Evolutionary conservation across 2,329 filamentous ascomycete species (phyloP).

Genomic region (Talaromyces marneffei): DNA sequence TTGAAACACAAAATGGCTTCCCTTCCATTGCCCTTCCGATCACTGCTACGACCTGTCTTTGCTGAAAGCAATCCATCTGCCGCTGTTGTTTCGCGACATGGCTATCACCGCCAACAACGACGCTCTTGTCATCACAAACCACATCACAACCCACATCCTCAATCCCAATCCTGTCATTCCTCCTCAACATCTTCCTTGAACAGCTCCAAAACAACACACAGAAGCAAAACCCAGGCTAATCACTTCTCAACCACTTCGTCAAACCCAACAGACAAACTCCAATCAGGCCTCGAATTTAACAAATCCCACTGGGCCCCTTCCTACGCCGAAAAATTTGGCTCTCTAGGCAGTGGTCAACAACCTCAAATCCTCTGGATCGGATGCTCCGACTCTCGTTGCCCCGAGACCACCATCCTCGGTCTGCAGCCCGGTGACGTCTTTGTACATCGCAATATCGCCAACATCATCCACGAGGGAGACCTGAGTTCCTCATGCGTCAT

Average conservation of each 20-base stretch:
- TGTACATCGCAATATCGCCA: slow-evolving; percentile 86
- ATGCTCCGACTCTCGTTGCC: slow-evolving; percentile 78
- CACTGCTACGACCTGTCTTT: not conserved
- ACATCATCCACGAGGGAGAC: slow-evolving; percentile 69
- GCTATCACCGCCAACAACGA: not conserved
- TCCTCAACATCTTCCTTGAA: not conserved
- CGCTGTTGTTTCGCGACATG: not conserved
- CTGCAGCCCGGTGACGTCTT: slow-evolving; percentile 79
- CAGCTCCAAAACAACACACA: not conserved
- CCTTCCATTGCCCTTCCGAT: not conserved
- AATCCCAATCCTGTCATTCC: not conserved
- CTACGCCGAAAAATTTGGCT: slow-evolving; percentile 66
- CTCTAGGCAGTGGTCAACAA: slow-evolving; percentile 60
- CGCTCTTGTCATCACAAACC: not conserved
- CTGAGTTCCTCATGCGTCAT: slow-evolving; percentile 70
- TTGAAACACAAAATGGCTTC: not conserved
- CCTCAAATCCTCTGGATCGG: slow-evolving; percentile 69
- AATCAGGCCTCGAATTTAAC: slow-evolving; percentile 62
- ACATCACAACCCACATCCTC: too few species aligned
- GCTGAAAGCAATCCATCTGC: not conserved
- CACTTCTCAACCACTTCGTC: not conserved
- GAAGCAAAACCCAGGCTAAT: not conserved
- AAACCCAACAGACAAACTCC: slow-evolving; percentile 49
- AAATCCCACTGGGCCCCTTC: slow-evolving; percentile 60
- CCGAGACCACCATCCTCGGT: slow-evolving; percentile 74